Percentiles rank a stretch among this genome's conserved stretches.
Conservation (phyloP, 495 filamentous ascomycete genomes). For the Talaromyces ruber region DNA sequence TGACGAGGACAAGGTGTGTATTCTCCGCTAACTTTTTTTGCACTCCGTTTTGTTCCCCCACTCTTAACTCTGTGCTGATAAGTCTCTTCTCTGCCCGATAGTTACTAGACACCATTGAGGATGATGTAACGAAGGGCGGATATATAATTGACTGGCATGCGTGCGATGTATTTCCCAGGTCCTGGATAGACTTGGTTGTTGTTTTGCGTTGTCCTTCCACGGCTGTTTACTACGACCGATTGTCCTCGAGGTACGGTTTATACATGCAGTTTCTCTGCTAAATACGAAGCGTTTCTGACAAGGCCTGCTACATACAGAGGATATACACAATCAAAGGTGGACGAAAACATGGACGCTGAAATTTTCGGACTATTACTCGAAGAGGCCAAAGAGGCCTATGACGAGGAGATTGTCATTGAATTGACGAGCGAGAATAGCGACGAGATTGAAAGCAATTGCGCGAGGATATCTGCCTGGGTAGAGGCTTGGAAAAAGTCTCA, state of each 20-base stretch:
- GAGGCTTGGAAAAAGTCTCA: slow-evolving; percentile 68
- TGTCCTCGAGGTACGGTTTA: slow-evolving; percentile 53
- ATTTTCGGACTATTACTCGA: slow-evolving; percentile 93
- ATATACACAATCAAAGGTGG: slow-evolving; percentile 77
- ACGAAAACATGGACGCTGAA: slow-evolving; percentile 95
- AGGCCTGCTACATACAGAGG: slow-evolving; percentile 35
- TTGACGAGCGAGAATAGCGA: slow-evolving; percentile 71
- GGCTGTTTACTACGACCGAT: slow-evolving; percentile 70
- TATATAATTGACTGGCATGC: slow-evolving; percentile 97
- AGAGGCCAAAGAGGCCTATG: slow-evolving; percentile 81
- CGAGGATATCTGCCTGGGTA: slow-evolving; percentile 75
- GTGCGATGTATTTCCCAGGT: slow-evolving; percentile 88
- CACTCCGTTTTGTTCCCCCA: neutral
- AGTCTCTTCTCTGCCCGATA: neutral
- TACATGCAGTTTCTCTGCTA: neutral
- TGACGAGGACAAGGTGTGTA: slow-evolving; percentile 87
- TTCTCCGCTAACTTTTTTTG: no score
- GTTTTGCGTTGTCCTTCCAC: slow-evolving; percentile 75
- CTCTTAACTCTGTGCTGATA: neutral
- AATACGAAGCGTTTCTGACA: neutral
- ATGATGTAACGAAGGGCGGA: slow-evolving; percentile 70
- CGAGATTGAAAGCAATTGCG: slow-evolving; percentile 82
- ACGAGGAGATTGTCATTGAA: slow-evolving; percentile 84
- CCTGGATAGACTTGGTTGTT: slow-evolving; percentile 92
- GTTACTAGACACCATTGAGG: slow-evolving; percentile 85